Evolutionary conservation across 805 yeast species (phyloP).

Genomic region (Candida loeiensis): DNA sequence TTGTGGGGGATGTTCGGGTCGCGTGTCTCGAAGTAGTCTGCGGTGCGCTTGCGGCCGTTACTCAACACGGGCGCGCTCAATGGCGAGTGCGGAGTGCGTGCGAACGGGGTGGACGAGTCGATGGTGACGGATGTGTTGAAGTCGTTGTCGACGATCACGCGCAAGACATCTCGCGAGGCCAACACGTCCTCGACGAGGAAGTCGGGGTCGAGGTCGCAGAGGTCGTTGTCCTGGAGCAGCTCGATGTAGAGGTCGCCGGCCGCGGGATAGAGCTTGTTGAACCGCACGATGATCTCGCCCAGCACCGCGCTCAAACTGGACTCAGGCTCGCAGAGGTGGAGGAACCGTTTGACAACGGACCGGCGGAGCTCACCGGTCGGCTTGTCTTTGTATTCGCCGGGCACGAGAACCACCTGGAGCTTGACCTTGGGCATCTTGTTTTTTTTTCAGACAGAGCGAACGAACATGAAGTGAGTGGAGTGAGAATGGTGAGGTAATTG

Average conservation of each 20-base stretch:
- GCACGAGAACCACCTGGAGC: slow-evolving; percentile 37
- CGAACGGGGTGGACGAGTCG: slow-evolving; percentile 5
- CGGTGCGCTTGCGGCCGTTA: slow-evolving; percentile 17
- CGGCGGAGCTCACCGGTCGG: slow-evolving; percentile 21
- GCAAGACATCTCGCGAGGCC: slow-evolving; percentile 29
- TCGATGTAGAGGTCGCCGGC: slow-evolving; percentile 52
- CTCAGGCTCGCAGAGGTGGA: slow-evolving; percentile 55
- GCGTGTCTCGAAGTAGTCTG: slow-evolving; percentile 21
- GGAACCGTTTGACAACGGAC: slow-evolving; percentile 43
- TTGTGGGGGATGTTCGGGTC: slow-evolving; percentile 24
- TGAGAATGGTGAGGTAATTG: neutral
- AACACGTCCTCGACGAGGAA: slow-evolving; percentile 64
- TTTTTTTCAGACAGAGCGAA: neutral
- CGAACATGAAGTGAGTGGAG: neutral
- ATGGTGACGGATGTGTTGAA: slow-evolving; percentile 10
- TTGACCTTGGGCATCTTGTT: slow-evolving; percentile 24
- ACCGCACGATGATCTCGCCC: slow-evolving; percentile 52
- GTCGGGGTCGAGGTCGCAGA: slow-evolving; percentile 80
- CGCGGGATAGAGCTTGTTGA: slow-evolving; percentile 61
- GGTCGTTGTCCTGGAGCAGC: slow-evolving; percentile 62
- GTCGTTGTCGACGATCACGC: slow-evolving; percentile 32
- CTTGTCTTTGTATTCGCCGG: slow-evolving; percentile 18
- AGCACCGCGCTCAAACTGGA: slow-evolving; percentile 48
- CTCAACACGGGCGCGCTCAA: slow-evolving; percentile 15
- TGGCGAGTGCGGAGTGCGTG: slow-evolving; percentile 16